Evolutionary conservation across 306 rosid genomes (phyloP).

Genomic region (Medicago arabica): DNA sequence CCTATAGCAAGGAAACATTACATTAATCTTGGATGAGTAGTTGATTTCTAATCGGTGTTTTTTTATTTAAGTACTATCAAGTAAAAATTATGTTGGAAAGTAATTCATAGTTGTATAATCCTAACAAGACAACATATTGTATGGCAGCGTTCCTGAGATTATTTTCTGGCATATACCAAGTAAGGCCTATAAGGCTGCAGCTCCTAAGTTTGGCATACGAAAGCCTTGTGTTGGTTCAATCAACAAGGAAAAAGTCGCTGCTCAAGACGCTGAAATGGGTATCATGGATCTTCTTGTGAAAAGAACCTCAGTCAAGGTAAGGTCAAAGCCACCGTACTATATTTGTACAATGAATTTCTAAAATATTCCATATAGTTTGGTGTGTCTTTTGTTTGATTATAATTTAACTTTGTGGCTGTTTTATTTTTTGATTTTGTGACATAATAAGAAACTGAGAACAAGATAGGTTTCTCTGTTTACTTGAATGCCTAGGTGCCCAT

Average conservation of each 20-base stretch:
- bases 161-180: constrained; percentile 95
- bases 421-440: not conserved
- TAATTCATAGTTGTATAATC: constrained; percentile 14
- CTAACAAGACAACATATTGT: constrained; percentile 25
- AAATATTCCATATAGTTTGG: not conserved
- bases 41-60: not conserved
- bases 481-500: not conserved
- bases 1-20: not conserved
- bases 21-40: not conserved
- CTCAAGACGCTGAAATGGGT: constrained; percentile 79
- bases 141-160: constrained; percentile 78
- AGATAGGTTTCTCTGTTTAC: not conserved
- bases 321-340: constrained; percentile 16
- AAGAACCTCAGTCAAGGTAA: constrained; percentile 83
- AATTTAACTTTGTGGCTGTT: too few species aligned
- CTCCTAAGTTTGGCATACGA: constrained; percentile 58
- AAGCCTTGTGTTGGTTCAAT: constrained; percentile 88
- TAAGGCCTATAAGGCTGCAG: constrained; percentile 62
- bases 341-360: constrained; percentile 7
- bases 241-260: constrained; percentile 74
- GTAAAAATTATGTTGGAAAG: too few species aligned
- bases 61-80: not conserved
- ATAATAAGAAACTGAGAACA: not conserved
- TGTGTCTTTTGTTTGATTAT: too few species aligned
- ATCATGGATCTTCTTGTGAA: constrained; percentile 68